Conservation (phyloP, 352 stramenopile species). For the Phytophthora nicotianae region DNA sequence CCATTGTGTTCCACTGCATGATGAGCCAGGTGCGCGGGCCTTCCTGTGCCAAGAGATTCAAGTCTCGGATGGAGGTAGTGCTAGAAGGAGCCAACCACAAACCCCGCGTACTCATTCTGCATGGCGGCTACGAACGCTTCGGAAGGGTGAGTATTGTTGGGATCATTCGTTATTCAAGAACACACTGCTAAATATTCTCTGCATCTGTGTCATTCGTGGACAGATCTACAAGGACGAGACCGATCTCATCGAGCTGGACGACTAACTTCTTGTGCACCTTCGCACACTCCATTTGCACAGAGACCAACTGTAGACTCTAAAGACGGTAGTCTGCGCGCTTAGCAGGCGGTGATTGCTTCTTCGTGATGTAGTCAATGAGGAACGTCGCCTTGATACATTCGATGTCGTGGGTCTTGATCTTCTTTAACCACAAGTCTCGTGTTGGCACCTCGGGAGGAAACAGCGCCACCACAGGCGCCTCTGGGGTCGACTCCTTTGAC, state of each 20-base stretch:
- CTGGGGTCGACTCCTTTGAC: constrained; percentile 39
- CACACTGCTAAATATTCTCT: constrained; percentile 24
- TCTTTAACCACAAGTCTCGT: constrained; percentile 77
- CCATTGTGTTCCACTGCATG: constrained; percentile 90
- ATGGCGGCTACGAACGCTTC: constrained; percentile 77
- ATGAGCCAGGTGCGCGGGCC: constrained; percentile 85
- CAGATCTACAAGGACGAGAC: constrained; percentile 58
- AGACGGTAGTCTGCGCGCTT: constrained; percentile 58
- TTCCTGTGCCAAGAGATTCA: constrained; percentile 80
- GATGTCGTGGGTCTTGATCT: constrained; percentile 64
- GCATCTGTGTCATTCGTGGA: constrained; percentile 22
- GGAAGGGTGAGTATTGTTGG: constrained; percentile 37
- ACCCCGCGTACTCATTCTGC: constrained; percentile 70
- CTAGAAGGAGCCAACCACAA: constrained; percentile 49
- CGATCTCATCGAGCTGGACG: constrained; percentile 49
- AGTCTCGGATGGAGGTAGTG: constrained; percentile 59
- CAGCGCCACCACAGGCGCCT: constrained; percentile 63
- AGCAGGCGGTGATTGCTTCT: constrained; percentile 67
- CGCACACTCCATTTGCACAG: constrained; percentile 8
- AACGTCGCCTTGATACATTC: constrained; percentile 81
- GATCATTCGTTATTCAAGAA: constrained; percentile 3
- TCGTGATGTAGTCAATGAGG: constrained; percentile 88
- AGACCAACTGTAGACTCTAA: constrained; percentile 28
- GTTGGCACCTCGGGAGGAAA: constrained; percentile 56
- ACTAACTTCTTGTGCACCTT: constrained; percentile 8